Base-by-base conservation (phyloP, 768 basidiomycete genomes). In the Kwoniella dendrophila region DNA sequence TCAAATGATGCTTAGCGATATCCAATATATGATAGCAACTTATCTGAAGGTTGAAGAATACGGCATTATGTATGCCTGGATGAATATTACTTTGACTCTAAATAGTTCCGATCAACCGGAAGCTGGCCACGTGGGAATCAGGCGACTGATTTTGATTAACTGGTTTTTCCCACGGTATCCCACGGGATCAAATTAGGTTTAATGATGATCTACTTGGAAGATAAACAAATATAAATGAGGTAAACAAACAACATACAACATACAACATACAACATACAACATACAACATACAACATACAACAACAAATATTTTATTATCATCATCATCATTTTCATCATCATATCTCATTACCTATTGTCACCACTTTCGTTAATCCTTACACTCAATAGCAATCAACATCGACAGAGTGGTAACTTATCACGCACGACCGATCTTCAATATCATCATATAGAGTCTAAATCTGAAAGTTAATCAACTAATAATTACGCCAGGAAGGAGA, bases 151-250 rank as follows among this genome's bases (percentile, higher is more conserved):
- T 58, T 56, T 47, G 11, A 26, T 40, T 40, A 30, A 49, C n/a
- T n/a, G n/a, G n/a, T n/a, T 47, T 60, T 66, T 66, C 64, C 64
- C 64, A 66, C 64, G 64, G 53, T 36, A 16, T 29, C 16, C 2
- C 16, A 26, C 59, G 59, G 51, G 29, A 58, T 44, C 62, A 54
- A 38, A 62, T 62, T n/a, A 41, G 10, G 29, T 59, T 26, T 16
- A 36, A 3, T 56, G 44, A 32, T 22, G 20, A 11, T 44, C 11
- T 44, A 27, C 34, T n/a, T 2, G 20, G 22, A 16, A 38, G 45
- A 4, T 56, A 40, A 32, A 18, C 54, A 24, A 54, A 33, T 43
- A 33, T 32, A 33, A 53, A n/a, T n/a, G n/a, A n/a, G n/a, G n/a
- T 14, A 32, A 49, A 57, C 44, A 65, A 56, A 34, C 32, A 60